Percentiles rank a stretch among this genome's conserved stretches.
These are phyloP conservation scores for Apiospora rasikravindrae DNA, from an alignment of 2,329 filamentous ascomycete species.

Conservation along the genomic window DNA sequence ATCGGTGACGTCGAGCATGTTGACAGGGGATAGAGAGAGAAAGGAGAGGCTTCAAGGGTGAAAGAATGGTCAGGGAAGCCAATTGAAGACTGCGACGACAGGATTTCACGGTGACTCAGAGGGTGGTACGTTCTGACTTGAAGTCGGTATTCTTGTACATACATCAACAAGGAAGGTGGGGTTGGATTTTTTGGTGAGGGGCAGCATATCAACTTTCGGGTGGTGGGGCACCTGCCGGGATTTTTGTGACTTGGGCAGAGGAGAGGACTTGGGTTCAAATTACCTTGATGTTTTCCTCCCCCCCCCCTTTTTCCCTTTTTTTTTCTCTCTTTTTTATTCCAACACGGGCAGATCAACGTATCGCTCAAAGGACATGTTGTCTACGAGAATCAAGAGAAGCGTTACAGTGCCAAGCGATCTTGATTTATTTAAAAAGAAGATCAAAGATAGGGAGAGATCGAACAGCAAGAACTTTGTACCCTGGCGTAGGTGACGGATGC, in stretches of 20 bases:
- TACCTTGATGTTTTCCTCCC: no score
- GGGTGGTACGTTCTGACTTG: not conserved
- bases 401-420: no score
- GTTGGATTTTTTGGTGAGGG: conserved; percentile 12
- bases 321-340: no score
- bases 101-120: not conserved
- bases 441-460: no score
- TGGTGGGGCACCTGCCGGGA: not conserved
- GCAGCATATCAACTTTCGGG: not conserved
- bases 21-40: conserved; percentile 26
- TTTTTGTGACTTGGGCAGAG: not conserved
- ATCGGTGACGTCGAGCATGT: conserved; percentile 77
- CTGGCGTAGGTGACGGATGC: no score
- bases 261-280: no score
- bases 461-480: no score
- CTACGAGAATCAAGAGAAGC: no score
- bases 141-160: not conserved
- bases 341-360: no score
- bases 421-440: no score
- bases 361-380: no score
- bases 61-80: not conserved
- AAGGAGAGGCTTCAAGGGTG: not conserved
- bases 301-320: not conserved
- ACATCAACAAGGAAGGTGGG: conserved; percentile 15
- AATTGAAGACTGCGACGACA: not conserved